Percentiles rank a stretch among this genome's conserved stretches.
Evolutionary conservation across 495 filamentous ascomycete species (phyloP).

Genomic region (Penicillium canescens): DNA sequence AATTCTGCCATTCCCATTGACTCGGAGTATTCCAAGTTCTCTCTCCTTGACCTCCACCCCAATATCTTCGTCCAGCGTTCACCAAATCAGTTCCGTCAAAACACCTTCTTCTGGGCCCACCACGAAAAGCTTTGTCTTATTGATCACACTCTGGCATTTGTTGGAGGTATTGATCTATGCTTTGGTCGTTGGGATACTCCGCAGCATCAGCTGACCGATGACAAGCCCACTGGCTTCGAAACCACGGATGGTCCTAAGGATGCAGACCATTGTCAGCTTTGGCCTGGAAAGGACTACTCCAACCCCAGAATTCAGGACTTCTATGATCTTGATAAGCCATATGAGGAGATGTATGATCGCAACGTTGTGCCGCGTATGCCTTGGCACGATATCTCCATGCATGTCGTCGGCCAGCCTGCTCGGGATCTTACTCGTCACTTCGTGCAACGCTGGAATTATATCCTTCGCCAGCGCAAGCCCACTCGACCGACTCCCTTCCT

Average conservation of each 20-base stretch:
- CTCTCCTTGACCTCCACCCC: slow-evolving; percentile 90
- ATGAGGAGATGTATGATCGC: slow-evolving; percentile 98
- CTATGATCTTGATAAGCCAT: slow-evolving; percentile 88
- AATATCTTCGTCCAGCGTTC: slow-evolving; percentile 96
- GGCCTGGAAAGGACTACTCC: slow-evolving; percentile 98
- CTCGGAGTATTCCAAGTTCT: slow-evolving; percentile 98
- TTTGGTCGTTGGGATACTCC: slow-evolving; percentile 98
- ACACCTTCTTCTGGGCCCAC: slow-evolving; percentile 99
- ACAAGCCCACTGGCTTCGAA: slow-evolving; percentile 95
- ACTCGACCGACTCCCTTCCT: slow-evolving; percentile 92
- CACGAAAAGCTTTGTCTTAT: slow-evolving; percentile 97
- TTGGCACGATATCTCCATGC: slow-evolving; percentile 99
- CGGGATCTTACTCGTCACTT: slow-evolving; percentile 95
- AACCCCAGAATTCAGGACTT: slow-evolving; percentile 96
- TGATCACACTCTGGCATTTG: slow-evolving; percentile 94
- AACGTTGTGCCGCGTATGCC: slow-evolving; percentile 89
- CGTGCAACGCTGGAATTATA: slow-evolving; percentile 98
- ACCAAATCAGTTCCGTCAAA: slow-evolving; percentile 96
- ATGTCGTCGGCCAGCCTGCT: slow-evolving; percentile 94
- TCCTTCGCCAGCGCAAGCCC: slow-evolving; percentile 90
- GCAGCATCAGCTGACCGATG: slow-evolving; percentile 85
- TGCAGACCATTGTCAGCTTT: slow-evolving; percentile 91
- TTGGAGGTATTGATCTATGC: slow-evolving; percentile 95
- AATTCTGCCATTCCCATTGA: slow-evolving; percentile 98
- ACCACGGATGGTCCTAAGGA: slow-evolving; percentile 74